Percentiles rank a stretch among this genome's conserved stretches.
Conservation (phyloP, 2,329 filamentous ascomycete genomes). For the Phialophora expanda region DNA sequence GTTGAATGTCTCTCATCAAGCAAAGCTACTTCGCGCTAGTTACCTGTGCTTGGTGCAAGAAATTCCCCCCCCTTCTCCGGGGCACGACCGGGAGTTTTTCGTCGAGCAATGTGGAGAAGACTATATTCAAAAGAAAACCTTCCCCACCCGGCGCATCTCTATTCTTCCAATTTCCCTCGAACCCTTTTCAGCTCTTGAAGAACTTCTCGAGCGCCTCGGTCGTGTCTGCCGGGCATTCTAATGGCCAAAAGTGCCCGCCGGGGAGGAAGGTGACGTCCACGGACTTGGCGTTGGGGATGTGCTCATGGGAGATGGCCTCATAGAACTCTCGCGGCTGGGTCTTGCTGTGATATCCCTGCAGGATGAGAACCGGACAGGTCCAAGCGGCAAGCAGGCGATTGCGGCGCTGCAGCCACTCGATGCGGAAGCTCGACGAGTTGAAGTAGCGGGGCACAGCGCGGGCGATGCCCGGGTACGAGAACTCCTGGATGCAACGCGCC, state of each 20-base stretch:
- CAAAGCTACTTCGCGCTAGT: too few relatives aligned
- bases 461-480: conserved; percentile 13
- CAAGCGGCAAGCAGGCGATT: conserved; percentile 16
- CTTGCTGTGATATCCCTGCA: conserved; percentile 23
- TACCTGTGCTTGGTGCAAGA: too few relatives aligned
- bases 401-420: conserved; percentile 26
- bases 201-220: conserved; percentile 4
- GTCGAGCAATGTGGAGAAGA: too few relatives aligned
- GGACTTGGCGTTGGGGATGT: conserved; percentile 8
- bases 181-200: conserved; percentile 4
- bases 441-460: conserved; percentile 28
- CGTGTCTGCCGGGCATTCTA: conserved; percentile 3
- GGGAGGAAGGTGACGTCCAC: conserved; percentile 4
- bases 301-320: not conserved
- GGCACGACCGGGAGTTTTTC: too few relatives aligned
- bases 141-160: too few relatives aligned
- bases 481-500: conserved; percentile 23
- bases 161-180: not conserved
- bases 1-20: too few relatives aligned
- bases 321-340: conserved; percentile 25
- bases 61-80: too few relatives aligned
- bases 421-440: conserved; percentile 27
- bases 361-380: conserved; percentile 24
- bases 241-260: conserved; percentile 9
- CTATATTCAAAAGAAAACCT: too few relatives aligned